These are phyloP conservation scores for Phyllosticta citribraziliensis DNA, from an alignment of 2,329 filamentous ascomycete species.

Conservation along the genomic window DNA sequence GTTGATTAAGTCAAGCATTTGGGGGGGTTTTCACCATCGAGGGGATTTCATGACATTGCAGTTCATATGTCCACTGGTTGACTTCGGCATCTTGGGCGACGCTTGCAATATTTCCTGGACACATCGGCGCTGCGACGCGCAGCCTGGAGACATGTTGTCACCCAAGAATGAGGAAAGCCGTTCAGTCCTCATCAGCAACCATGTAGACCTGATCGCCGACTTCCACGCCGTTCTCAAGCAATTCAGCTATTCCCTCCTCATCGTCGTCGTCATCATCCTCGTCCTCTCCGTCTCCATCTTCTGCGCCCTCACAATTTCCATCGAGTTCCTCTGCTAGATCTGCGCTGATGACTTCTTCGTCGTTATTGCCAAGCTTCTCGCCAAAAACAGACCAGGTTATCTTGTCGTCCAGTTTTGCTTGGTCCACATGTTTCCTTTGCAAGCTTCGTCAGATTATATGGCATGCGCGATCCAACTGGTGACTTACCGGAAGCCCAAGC, in stretches of 20 bases:
- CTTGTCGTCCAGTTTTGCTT: not conserved
- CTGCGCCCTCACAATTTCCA: not conserved
- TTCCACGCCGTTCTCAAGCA: not conserved
- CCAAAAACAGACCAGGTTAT: not conserved
- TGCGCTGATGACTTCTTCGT: not conserved
- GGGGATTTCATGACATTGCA: too few relatives aligned
- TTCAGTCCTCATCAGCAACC: not conserved
- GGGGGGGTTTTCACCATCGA: too few relatives aligned
- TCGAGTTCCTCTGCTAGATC: not conserved
- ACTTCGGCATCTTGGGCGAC: not conserved
- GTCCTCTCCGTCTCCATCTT: not conserved
- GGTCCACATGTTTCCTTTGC: not conserved
- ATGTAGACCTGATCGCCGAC: not conserved
- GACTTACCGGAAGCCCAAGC: not conserved
- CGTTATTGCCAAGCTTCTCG: not conserved
- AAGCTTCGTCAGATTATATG: not conserved
- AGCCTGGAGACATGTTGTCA: too few relatives aligned
- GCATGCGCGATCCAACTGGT: not conserved
- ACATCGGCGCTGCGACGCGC: too few relatives aligned
- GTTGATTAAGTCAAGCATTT: conserved; percentile 7
- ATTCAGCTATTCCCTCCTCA: not conserved
- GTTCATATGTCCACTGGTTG: not conserved
- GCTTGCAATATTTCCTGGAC: too few relatives aligned
- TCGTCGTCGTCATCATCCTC: not conserved
- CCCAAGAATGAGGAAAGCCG: not conserved